Evolutionary conservation across 306 rosid species (phyloP), one percentile per base, ranked within the genome.

Genomic region (Gleditsia sinensis): DNA sequence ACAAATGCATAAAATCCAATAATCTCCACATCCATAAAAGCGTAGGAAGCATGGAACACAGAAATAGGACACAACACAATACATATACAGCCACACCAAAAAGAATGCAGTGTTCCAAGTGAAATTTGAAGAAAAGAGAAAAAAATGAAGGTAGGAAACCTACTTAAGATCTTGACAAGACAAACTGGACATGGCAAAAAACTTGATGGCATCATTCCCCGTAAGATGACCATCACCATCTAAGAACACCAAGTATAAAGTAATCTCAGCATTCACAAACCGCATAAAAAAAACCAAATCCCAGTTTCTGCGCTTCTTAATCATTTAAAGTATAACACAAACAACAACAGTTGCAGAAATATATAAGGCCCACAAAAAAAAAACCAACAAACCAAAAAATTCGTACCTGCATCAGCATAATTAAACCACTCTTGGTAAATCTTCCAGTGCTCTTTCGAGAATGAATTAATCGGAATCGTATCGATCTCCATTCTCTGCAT

Each of bases 181-280:
- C 86, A 94, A 77, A 36, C 77, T 82, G 17, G 99, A 88, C 87
- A 90, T 73, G 60, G 89, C 63, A 48, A 94, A 94, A 83, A 94
- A 84, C 78, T 78, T 87, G 1, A 85, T 84, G 23, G 98, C 96
- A 80, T 94, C 99, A 19, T 20, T 86, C n/a, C 97, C 97, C 0
- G 92, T 87, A 74, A 94, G 77, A 42, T 97, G 99, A 50, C 97
- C 97, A 85, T 94, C 99, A 14, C 78, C 81, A 81, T 94, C 99
- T 92, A 85, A 23, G 69, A 19, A 72, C 19, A 20, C 5, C 43
- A 53, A 72, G 23, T 20, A 66, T 11, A 34, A 21, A 76, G 39
- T 8, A 42, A 71, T 12, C 60, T 3, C 48, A 45, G 67, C 42
- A 69, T 12, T 73, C 33, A 27, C 21, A 67, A 67, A 66, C 16